Evolutionary conservation across 2,329 filamentous ascomycete genomes (phyloP), one percentile per base, ranked within the genome.

Genomic region (Decorospora gaudefroyi): DNA sequence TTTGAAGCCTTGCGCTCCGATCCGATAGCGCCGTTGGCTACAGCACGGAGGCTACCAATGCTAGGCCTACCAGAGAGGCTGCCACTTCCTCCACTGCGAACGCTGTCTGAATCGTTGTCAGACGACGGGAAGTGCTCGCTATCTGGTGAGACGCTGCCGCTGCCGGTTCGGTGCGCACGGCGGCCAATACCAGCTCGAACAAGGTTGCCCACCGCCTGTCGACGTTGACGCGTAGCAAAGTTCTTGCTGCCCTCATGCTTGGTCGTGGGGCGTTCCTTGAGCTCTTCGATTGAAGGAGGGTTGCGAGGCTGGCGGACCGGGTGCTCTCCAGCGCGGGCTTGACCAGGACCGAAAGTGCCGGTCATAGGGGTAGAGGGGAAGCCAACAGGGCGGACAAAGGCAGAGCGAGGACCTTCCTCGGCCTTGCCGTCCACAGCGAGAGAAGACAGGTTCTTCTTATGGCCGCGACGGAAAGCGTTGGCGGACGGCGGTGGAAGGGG

Each of bases 191-290:
- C 91, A 40, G 92, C 92, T 55, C 88, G 88, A 50, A 96, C 88
- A 35, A 99, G 81, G 67, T 90, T 96, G 75, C 91, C 85, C 30
- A 99, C 85, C 17, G 93, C 93, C 61, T 88, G 90, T 54, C 92
- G 90, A 48, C 93, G 90, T 64, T 95, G 91, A 50, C 93, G 90
- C 42, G 90, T 85, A 8, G 88, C 87, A 73, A 99, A 99, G 76
- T 99, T 99, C 82, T 96, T 78, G 83, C 92, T 96, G 16, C 92
- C 93, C 70, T 97, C 92, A 53, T 92, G 83, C 75, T 90, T 96
- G 57, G 89, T 85, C 6, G 92, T 97, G 1, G 93, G 93, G 74
- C 91, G 93, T 13, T 86, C 81, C 64, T 86, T 83, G 48, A 99
- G 83, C 74, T 99, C 93, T 57, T 99, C 93, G 36, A 97, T 80